Evolutionary conservation across 495 filamentous ascomycete genomes (phyloP).

Genomic region (Cudoniella acicularis): DNA sequence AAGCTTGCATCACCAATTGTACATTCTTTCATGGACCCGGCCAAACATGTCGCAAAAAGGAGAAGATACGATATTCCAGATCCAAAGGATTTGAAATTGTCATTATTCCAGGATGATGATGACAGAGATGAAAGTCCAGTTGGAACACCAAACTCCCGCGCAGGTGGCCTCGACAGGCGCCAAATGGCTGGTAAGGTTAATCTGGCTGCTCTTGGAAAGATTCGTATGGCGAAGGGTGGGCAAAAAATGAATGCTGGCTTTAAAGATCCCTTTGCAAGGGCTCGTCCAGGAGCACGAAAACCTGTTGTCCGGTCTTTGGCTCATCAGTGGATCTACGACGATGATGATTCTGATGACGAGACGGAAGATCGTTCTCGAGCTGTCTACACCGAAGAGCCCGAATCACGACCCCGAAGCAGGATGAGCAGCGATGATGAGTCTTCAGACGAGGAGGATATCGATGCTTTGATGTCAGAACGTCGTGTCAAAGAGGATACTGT

Average conservation of each 20-base stretch:
- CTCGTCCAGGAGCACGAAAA: conserved; percentile 45
- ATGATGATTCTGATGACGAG: conserved; percentile 60
- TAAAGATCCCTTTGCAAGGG: conserved; percentile 72
- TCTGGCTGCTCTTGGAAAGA: conserved; percentile 63
- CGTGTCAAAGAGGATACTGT: conserved; percentile 25
- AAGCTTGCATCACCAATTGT: conserved; percentile 79
- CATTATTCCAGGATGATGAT: conserved; percentile 39
- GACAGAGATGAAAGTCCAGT: conserved; percentile 47
- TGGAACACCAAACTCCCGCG: conserved; percentile 66
- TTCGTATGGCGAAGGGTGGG: conserved; percentile 61
- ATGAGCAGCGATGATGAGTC: conserved; percentile 65
- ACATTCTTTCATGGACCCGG: conserved; percentile 79
- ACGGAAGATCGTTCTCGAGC: conserved; percentile 61
- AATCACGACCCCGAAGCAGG: conserved; percentile 75
- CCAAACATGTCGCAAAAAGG: conserved; percentile 69
- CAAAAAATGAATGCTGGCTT: conserved; percentile 65
- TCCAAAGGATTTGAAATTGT: conserved; percentile 47
- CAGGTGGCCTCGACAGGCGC: conserved; percentile 47
- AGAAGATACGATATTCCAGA: conserved; percentile 69
- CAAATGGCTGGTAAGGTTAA: conserved; percentile 43
- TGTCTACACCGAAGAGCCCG: conserved; percentile 75
- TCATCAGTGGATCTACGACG: conserved; percentile 55
- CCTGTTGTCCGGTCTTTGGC: conserved; percentile 48
- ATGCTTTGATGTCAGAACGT: neutral
- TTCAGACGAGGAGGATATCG: conserved; percentile 52